phyloP scores from a whole-genome alignment of 1,139 yeast species.

The Protomyces inundatus region DNA sequence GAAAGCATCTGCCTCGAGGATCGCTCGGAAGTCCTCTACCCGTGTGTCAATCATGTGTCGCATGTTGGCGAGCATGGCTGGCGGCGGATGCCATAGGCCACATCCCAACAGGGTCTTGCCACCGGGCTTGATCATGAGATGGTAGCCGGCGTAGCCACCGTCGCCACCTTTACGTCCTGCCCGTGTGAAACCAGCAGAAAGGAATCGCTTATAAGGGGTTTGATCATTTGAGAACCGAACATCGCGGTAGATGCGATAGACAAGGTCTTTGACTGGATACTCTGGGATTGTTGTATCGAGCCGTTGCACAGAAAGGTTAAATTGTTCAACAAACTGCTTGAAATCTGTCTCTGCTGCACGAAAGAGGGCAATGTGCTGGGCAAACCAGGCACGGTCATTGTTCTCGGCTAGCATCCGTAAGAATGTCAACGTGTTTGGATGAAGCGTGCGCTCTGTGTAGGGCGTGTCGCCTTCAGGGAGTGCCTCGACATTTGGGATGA shows the following conservation, averaged over 20 bases:
- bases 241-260: constrained; percentile 33
- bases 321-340: constrained; percentile 32
- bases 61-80: constrained; percentile 28
- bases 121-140: constrained; percentile 32
- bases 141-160: constrained; percentile 32
- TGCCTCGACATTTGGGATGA: constrained; percentile 25
- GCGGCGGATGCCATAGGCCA: constrained; percentile 32
- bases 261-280: constrained; percentile 32
- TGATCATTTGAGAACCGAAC: constrained; percentile 33
- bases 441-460: constrained; percentile 28
- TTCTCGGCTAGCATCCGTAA: constrained; percentile 30
- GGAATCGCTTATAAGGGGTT: constrained; percentile 34
- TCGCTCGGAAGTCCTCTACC: constrained; percentile 26
- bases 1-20: constrained; percentile 27
- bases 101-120: constrained; percentile 11
- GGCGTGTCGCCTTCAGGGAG: constrained; percentile 27
- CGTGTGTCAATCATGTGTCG: constrained; percentile 29
- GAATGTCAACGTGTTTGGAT: constrained; percentile 33
- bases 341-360: constrained; percentile 33
- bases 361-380: constrained; percentile 33
- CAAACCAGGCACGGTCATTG: constrained; percentile 35
- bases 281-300: constrained; percentile 33
- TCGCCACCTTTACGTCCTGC: constrained; percentile 33
- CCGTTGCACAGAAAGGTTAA: constrained; percentile 25
- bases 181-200: constrained; percentile 33